Evolutionary conservation across 106 monocot genomes (phyloP).

Genomic region (Xerophyta viscosa): DNA sequence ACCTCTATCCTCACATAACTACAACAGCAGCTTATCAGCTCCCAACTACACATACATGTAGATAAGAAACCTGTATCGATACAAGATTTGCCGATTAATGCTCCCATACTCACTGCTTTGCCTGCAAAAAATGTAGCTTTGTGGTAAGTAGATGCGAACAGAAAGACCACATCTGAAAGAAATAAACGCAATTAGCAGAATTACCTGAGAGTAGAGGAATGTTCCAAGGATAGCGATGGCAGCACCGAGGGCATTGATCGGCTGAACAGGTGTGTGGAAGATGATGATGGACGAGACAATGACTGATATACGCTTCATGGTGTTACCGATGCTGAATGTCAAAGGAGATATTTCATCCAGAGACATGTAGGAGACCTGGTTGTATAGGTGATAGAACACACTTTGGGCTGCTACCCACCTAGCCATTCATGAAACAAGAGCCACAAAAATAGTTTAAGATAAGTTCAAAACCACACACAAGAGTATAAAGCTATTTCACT

Average conservation of each 20-base stretch:
- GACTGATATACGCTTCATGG: constrained; percentile 80
- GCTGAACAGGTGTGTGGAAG: constrained; percentile 72
- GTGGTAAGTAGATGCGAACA: not conserved
- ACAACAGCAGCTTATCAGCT: too few species aligned
- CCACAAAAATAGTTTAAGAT: constrained; percentile 8
- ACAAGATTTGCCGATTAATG: too few species aligned
- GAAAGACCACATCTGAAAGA: not conserved
- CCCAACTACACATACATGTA: too few species aligned
- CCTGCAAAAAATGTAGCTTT: not conserved
- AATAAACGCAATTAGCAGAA: not conserved
- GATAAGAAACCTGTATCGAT: too few species aligned
- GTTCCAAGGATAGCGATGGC: constrained; percentile 69
- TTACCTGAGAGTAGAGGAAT: constrained; percentile 82
- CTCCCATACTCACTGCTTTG: too few species aligned
- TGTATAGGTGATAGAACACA: constrained; percentile 82
- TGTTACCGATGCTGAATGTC: constrained; percentile 79
- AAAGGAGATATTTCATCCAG: constrained; percentile 70
- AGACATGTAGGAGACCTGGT: constrained; percentile 88
- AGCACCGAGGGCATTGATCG: constrained; percentile 72
- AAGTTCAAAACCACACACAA: not conserved
- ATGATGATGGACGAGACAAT: constrained; percentile 77
- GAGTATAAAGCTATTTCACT: too few species aligned
- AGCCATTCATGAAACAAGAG: not conserved
- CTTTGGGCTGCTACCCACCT: constrained; percentile 84
- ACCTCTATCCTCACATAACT: too few species aligned